Evolutionary conservation across 164 flowering plant species (phyloP), one percentile per base, ranked within the genome.

Genomic region (Houttuynia cordata): DNA sequence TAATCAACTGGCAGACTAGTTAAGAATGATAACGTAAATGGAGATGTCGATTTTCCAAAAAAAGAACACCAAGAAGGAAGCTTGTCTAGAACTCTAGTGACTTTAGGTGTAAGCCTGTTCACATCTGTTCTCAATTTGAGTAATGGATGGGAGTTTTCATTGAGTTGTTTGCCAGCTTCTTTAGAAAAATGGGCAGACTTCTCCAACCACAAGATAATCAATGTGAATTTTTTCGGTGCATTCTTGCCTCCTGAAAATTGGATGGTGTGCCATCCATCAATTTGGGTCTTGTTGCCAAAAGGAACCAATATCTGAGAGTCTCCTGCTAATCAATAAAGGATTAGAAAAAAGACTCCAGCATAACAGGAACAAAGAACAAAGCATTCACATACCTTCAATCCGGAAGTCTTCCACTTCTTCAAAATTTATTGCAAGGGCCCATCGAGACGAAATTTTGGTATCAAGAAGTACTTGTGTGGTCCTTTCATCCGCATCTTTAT

Each of bases 1-100:
- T 83, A 72, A 68, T 73, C 65, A 59, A 86, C 73, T 39, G 89
- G 89, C 45, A 93, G 81, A 63, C 73, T 74, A 34, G 57, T 79
- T 53, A 93, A 69, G 75, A 89, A 89, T 53, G 98, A 79, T 30
- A 93, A 70, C 8, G 83, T 71, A 61, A 64, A 67, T 3, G 98
- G 97, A 65, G 86, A 84, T 13, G 96, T 86, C 6, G 98, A 93
- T 72, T 89, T 89, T 62, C 96, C 98, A 65, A 93, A 93, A 15
- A 72, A 62, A 22, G 97, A 75, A 72, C 96, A 93, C 97, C 97
- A 93, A 42, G 80, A 49, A 23, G 98, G 98, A 61, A 93, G 90
- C 80, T 83, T 89, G 62, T 5, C 22, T 10, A 87, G 79, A 59
- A 89, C 79, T 58, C 66, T 74, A 54, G 75, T 73, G 9, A 73